Base-by-base conservation (phyloP, 208 protist genomes). In the Leishmania martiniquensis region DNA sequence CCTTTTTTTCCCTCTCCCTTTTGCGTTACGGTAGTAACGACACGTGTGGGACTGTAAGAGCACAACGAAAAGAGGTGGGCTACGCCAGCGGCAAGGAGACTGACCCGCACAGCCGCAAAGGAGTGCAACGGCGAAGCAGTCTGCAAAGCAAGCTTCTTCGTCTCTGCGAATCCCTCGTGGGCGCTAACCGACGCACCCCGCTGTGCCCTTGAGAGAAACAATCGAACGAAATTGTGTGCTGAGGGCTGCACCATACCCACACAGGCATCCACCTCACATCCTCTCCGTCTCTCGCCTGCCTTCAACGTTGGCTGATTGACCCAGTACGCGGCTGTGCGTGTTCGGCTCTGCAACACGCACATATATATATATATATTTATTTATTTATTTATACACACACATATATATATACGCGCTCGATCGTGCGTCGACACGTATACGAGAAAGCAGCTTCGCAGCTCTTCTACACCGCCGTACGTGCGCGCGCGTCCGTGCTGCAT, bases 1-100 rank as follows among this genome's bases (percentile, higher is more conserved):
- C 7, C 4, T 37, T 22, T 37, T 37, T 29, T 12, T 62, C 29
- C 34, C 57, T 62, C 20, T 25, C 7, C 13, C 6, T 62, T 9
- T 37, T 34, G 57, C 57, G 29, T 32, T 29, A 13, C 29, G n/a
- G 63, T 47, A 68, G 63, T 68, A 68, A 47, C 63, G 63, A 68
- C 63, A 68, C 63, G 34, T 29, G 34, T 68, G 2, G 37, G 39
- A 68, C 37, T 29, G 20, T 42, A 68, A 10, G 63, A 32, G 63
- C 63, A n/a, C 29, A 47, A 68, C 32, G 5, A 9, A 68, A 62
- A n/a, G 29, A 32, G 34, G 57, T 29, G 29, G 29, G n/a, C n/a
- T 3, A 13, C 29, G 29, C 20, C 29, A 32, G 29, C 15, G n/a
- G n/a, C 57, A 34, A 37, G 22, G 29, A 15, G 22, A 5, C 20